Conservation (phyloP, 768 basidiomycete genomes). For the Coprinopsis cinerea region DNA sequence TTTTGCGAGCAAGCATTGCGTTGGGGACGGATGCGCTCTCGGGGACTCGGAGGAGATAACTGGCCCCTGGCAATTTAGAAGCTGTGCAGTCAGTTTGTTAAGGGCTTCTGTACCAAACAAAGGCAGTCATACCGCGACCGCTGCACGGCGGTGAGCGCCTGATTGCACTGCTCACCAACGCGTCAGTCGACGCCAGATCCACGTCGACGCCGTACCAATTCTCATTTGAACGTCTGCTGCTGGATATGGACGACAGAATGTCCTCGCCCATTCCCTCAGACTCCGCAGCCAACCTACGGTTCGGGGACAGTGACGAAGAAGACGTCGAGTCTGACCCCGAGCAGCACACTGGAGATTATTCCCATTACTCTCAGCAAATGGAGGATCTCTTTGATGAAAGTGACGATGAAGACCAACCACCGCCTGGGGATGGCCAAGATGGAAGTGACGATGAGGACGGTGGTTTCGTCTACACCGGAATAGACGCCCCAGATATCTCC, state of each 20-base stretch:
- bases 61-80: no score
- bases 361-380: conserved; percentile 63
- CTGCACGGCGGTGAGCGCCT: no score
- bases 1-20: no score
- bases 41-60: no score
- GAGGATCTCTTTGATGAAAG: conserved; percentile 55
- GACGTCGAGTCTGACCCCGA: conserved; percentile 27
- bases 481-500: conserved; percentile 47
- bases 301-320: conserved; percentile 39
- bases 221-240: no score
- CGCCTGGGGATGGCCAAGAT: conserved; percentile 22
- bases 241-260: no score
- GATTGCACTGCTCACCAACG: no score
- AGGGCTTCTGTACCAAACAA: conserved; percentile 3
- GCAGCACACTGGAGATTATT: conserved; percentile 44
- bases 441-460: conserved; percentile 51
- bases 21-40: no score
- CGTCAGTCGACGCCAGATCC: background rate
- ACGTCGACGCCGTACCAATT: no score
- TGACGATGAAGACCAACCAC: conserved; percentile 26
- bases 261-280: no score
- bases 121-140: background rate
- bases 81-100: conserved; percentile 5
- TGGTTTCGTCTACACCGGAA: conserved; percentile 68
- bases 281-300: conserved; percentile 16